phyloP scores from a whole-genome alignment of 2,329 filamentous ascomycete species.

The Colletotrichum ledebouriae region DNA sequence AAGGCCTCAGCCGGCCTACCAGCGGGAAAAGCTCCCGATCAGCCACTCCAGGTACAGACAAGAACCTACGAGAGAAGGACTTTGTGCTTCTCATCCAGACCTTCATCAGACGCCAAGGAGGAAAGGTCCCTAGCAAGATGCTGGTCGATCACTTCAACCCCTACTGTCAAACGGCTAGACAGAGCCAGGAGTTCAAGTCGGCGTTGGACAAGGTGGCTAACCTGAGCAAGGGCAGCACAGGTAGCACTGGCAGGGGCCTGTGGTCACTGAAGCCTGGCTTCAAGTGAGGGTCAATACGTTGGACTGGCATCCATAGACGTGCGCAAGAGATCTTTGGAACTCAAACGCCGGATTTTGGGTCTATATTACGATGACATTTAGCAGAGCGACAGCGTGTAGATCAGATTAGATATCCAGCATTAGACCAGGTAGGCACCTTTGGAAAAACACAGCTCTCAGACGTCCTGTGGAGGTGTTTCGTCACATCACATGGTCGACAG shows the following conservation, averaged over 20 bases:
- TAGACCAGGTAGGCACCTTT: background rate
- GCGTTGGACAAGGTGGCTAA: conserved; percentile 83
- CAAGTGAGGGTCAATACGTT: background rate
- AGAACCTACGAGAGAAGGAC: conserved; percentile 67
- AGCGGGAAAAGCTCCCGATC: conserved; percentile 62
- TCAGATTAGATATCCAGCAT: background rate
- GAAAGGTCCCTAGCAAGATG: conserved; percentile 84
- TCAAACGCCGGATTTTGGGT: background rate
- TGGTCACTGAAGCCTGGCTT: conserved; percentile 62
- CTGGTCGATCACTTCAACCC: conserved; percentile 91
- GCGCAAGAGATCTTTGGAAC: too few relatives aligned
- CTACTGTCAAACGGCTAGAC: conserved; percentile 76
- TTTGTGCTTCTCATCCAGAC: conserved; percentile 81
- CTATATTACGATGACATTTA: too few relatives aligned
- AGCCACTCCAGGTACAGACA: conserved; percentile 56
- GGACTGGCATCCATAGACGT: background rate
- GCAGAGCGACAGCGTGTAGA: too few relatives aligned
- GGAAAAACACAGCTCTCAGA: background rate
- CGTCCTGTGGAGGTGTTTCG: background rate
- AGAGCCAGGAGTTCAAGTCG: conserved; percentile 84
- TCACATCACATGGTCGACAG: background rate
- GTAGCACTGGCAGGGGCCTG: conserved; percentile 65
- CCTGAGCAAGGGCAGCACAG: conserved; percentile 67
- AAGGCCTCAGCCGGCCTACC: conserved; percentile 57
- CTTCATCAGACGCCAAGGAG: conserved; percentile 83